These are phyloP conservation scores for Xeromyces bisporus DNA, from an alignment of 495 filamentous ascomycete species.

Conservation along the genomic window DNA sequence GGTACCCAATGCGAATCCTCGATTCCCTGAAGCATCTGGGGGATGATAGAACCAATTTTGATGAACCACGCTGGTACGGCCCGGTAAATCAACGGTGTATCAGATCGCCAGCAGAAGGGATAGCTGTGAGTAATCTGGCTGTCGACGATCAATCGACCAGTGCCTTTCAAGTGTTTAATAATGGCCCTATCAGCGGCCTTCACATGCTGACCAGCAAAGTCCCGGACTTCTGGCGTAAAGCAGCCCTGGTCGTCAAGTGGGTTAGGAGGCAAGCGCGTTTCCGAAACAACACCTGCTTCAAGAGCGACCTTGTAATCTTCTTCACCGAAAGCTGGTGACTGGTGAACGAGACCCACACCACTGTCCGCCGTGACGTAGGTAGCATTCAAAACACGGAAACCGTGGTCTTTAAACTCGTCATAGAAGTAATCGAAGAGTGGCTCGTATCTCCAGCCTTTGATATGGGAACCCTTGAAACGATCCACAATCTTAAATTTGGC, in stretches of 20 bases:
- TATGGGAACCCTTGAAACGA: constrained; percentile 67
- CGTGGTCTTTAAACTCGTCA: constrained; percentile 77
- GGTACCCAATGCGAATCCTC: constrained; percentile 91
- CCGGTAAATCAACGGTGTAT: constrained; percentile 87
- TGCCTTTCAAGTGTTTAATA: constrained; percentile 75
- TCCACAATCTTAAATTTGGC: constrained; percentile 82
- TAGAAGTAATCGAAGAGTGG: constrained; percentile 90
- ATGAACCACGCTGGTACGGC: constrained; percentile 96
- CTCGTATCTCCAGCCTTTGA: constrained; percentile 84
- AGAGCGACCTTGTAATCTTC: constrained; percentile 86
- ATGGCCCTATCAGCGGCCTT: constrained; percentile 91
- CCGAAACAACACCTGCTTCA: constrained; percentile 59
- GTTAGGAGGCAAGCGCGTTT: constrained; percentile 67
- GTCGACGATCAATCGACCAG: constrained; percentile 68
- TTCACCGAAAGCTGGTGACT: constrained; percentile 88
- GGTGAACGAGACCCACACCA: constrained; percentile 91
- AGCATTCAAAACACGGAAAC: constrained; percentile 73
- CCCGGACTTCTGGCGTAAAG: constrained; percentile 64
- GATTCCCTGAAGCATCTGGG: constrained; percentile 78
- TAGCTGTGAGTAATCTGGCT: constrained; percentile 88
- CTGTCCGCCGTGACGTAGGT: constrained; percentile 83
- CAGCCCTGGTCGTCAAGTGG: constrained; percentile 70
- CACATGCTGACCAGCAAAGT: constrained; percentile 81
- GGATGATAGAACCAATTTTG: constrained; percentile 68
- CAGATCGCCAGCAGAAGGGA: constrained; percentile 89